Conservation (phyloP, 169 alveolate species). For the Theileria parva region DNA sequence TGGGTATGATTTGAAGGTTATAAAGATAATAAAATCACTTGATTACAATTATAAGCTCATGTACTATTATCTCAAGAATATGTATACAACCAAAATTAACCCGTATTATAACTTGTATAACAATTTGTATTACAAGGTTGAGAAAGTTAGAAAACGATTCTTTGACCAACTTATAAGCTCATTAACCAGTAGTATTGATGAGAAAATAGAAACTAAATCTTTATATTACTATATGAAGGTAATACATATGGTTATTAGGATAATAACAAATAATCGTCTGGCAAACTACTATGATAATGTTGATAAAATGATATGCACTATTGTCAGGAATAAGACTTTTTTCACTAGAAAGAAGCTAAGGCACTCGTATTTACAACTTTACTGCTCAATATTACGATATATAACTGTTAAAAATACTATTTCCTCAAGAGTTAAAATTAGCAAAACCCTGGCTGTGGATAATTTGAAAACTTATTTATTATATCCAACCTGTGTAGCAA, state of each 20-base stretch:
- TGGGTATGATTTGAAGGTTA: not conserved
- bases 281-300: not conserved
- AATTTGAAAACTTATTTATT: not conserved
- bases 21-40: not conserved
- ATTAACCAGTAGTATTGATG: not conserved
- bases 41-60: not conserved
- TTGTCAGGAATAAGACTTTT: not conserved
- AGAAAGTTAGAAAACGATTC: not conserved
- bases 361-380: not conserved
- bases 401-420: not conserved
- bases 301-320: not conserved
- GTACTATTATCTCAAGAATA: slow-evolving; percentile 12
- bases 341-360: not conserved
- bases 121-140: not conserved
- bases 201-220: not conserved
- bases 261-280: not conserved
- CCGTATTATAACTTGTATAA: slow-evolving; percentile 3
- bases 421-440: not conserved
- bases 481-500: slow-evolving; percentile 11
- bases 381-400: not conserved
- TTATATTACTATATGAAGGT: not conserved
- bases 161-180: not conserved
- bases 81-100: not conserved
- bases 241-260: not conserved
- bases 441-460: not conserved